phyloP scores from a whole-genome alignment of 164 flowering plant species.

The Brasenia schreberi region DNA sequence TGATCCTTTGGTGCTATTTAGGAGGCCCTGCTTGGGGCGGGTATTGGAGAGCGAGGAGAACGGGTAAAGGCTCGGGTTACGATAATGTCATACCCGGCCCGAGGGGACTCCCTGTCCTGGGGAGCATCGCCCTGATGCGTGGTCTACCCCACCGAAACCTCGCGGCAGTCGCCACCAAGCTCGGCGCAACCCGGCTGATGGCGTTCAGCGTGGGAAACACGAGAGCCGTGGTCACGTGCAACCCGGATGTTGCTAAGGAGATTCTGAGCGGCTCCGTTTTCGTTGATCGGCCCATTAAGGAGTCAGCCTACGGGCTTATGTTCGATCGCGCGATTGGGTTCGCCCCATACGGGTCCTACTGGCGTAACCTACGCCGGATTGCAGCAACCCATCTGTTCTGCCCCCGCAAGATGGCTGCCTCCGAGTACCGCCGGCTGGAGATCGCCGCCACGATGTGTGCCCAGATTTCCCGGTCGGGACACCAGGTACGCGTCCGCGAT shows the following conservation, averaged over 20 bases:
- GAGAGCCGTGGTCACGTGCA: constrained; percentile 20
- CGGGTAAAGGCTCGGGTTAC: not conserved
- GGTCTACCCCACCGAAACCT: constrained; percentile 27
- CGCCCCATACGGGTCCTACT: constrained; percentile 34
- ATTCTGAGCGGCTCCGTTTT: constrained; percentile 28
- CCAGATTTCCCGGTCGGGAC: not conserved
- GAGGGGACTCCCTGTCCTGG: constrained; percentile 25
- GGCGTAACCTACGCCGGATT: constrained; percentile 31
- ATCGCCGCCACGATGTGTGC: constrained; percentile 18
- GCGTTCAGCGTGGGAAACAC: constrained; percentile 34
- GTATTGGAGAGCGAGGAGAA: constrained; percentile 5
- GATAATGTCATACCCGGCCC: constrained; percentile 25
- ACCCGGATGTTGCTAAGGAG: constrained; percentile 32
- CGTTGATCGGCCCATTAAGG: constrained; percentile 34
- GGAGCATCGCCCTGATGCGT: constrained; percentile 24
- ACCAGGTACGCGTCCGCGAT: constrained; percentile 14
- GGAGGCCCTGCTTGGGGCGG: constrained; percentile 69
- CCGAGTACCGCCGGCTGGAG: constrained; percentile 11
- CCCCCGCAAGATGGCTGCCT: constrained; percentile 20
- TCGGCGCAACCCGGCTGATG: constrained; percentile 26
- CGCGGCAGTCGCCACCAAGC: constrained; percentile 13
- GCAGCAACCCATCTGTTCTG: constrained; percentile 31
- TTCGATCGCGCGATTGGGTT: constrained; percentile 41
- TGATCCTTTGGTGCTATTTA: constrained; percentile 29
- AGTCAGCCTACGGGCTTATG: constrained; percentile 30